Conservation (phyloP, 345 rosid species). For the Brassica incana region DNA sequence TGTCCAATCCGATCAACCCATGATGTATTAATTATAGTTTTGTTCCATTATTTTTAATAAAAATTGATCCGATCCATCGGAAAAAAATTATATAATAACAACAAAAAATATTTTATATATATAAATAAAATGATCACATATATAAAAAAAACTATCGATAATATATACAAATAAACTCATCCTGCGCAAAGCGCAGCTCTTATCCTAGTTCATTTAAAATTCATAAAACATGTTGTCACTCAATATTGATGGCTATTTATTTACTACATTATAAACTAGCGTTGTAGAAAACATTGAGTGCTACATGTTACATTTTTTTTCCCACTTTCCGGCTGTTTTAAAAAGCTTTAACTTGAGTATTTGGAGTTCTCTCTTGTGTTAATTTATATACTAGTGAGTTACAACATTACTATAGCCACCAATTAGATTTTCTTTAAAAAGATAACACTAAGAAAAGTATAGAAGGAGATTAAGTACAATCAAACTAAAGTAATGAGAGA, state of each 20-base stretch:
- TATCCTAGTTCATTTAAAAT: not conserved
- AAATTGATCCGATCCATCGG: too few species aligned
- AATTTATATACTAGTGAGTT: not conserved
- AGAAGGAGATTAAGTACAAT: not conserved
- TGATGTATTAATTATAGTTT: too few species aligned
- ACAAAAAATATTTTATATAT: too few species aligned
- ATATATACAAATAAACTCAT: too few species aligned
- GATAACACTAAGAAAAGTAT: not conserved
- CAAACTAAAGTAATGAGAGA: not conserved
- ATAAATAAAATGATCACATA: too few species aligned
- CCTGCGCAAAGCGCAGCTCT: too few species aligned
- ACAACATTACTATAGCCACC: not conserved
- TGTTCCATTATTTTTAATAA: too few species aligned
- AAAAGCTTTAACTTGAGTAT: not conserved
- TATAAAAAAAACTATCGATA: too few species aligned
- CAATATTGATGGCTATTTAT: not conserved
- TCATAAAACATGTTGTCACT: conserved; percentile 4
- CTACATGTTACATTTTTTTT: not conserved
- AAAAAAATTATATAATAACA: too few species aligned
- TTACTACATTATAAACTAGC: not conserved
- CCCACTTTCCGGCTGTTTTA: not conserved
- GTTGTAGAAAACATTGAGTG: not conserved
- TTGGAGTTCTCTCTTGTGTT: not conserved
- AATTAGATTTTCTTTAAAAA: not conserved
- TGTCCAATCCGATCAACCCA: too few species aligned